These are phyloP conservation scores for Xerocomus brunneocitrinus DNA, from an alignment of 768 basidiomycete genomes.

Conservation along the genomic window DNA sequence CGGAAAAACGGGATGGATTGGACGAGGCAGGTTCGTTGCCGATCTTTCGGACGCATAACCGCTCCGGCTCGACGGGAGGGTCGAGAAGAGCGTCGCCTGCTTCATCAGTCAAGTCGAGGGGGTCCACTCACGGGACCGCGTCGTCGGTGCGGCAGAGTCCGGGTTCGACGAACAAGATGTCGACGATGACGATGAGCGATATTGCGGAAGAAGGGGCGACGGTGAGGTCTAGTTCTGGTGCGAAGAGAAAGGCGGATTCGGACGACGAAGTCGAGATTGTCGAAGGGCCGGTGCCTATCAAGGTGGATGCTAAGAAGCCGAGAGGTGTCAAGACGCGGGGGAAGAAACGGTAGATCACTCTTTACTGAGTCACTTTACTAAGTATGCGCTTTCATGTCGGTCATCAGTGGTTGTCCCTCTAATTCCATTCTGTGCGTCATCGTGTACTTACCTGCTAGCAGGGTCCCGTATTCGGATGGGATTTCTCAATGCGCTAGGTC, in stretches of 20 bases:
- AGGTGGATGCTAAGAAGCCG: conserved; percentile 33
- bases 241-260: conserved; percentile 51
- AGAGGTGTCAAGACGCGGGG: conserved; percentile 34
- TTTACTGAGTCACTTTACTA: too few species aligned
- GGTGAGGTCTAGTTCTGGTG: background rate
- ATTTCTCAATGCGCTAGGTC: too few species aligned
- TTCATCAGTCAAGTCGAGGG: conserved; percentile 45
- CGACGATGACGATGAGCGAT: conserved; percentile 43
- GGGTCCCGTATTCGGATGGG: too few species aligned
- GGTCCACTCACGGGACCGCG: conserved; percentile 26
- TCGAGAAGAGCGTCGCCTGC: conserved; percentile 44
- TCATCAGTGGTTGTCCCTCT: too few species aligned
- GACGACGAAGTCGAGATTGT: conserved; percentile 57
- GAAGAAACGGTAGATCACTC: conserved; percentile 33
- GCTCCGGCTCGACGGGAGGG: conserved; percentile 10
- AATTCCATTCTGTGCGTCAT: too few species aligned
- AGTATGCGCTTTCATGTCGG: too few species aligned
- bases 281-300: conserved; percentile 42
- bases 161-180: conserved; percentile 36
- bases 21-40: conserved; percentile 31
- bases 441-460: too few species aligned
- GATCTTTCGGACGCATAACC: conserved; percentile 17
- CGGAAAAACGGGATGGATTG: conserved; percentile 21
- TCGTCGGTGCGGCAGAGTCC: conserved; percentile 46
- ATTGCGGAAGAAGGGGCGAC: conserved; percentile 37